Evolutionary conservation across 495 filamentous ascomycete genomes (phyloP), one percentile per base, ranked within the genome.

Genomic region (Chaetomidium leptoderma): DNA sequence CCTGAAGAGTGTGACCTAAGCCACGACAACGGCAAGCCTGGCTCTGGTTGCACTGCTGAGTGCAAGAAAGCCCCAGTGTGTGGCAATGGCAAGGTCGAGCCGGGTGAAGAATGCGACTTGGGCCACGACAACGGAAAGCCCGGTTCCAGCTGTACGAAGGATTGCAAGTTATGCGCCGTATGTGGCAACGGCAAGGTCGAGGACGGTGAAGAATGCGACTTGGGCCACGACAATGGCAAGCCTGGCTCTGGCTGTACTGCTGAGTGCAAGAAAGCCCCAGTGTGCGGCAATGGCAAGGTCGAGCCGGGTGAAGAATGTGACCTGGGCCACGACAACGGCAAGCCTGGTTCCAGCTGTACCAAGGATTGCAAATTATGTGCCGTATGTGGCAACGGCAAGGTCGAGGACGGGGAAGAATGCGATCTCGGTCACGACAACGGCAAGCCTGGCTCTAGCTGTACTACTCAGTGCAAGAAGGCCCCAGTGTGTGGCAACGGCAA

Each of bases 301-400:
- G 58, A 55, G 24, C 19, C 19, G 2, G 27, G 17, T 23, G 59
- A 61, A 32, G 43, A 58, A 11, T 63, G 61, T 35, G 61, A 63
- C 16, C 13, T 52, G 6, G 61, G 61, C 17, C 6, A 14, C 1
- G 29, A 43, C 19, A 63, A 63, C 47, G 61, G 61, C n/a, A 36
- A 53, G 30, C 47, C 52, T 4, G 23, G n/a, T 19, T 57, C 53
- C 7, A 44, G 47, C 5, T 63, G 61, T 26, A 42, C 37, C 21
- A 53, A 55, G 19, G 35, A 55, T 10, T 63, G 57, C 32, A 57
- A 56, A 43, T 51, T 50, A 23, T 30, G 37, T 11, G 36, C 55
- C 7, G 33, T 55, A 11, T 63, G 61, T 43, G 61, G 61, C 23
- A 46, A 63, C 42, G 61, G 61, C 17, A 50, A 47, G 11, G 14